Percentiles rank a stretch among this genome's conserved stretches.
These are phyloP conservation scores for Pyrenophora tritici-repentis DNA, from an alignment of 2,329 filamentous ascomycete genomes.

Conservation along the genomic window DNA sequence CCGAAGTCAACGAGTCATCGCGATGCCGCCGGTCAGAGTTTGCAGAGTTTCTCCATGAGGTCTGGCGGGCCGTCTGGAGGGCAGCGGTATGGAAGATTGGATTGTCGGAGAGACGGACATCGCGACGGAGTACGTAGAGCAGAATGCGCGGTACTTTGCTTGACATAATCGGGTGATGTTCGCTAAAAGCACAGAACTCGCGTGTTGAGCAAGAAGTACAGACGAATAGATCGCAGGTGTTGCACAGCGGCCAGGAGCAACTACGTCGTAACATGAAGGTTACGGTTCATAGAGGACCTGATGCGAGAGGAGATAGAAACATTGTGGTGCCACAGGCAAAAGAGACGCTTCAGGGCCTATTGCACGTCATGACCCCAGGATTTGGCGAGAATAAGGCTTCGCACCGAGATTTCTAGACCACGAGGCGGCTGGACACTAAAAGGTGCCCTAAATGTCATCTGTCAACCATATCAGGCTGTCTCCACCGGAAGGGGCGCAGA, in stretches of 20 bases:
- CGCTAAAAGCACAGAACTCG: slow-evolving; percentile 16
- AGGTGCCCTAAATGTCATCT: slow-evolving; percentile 30
- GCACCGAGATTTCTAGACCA: slow-evolving; percentile 29
- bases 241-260: slow-evolving; percentile 38
- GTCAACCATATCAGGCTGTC: slow-evolving; percentile 30
- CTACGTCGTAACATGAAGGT: slow-evolving; percentile 42
- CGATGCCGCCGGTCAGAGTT: slow-evolving; percentile 43
- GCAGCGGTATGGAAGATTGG: slow-evolving; percentile 67
- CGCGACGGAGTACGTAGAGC: slow-evolving; percentile 73
- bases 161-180: slow-evolving; percentile 27
- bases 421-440: slow-evolving; percentile 28
- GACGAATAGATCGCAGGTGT: slow-evolving; percentile 30
- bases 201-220: slow-evolving; percentile 32
- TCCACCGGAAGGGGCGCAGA: slow-evolving; percentile 24
- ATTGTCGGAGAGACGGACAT: slow-evolving; percentile 75
- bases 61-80: slow-evolving; percentile 23
- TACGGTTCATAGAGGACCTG: slow-evolving; percentile 18
- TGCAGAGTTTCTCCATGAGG: slow-evolving; percentile 9
- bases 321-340: slow-evolving; percentile 26
- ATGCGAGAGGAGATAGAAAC: slow-evolving; percentile 18
- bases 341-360: slow-evolving; percentile 17
- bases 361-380: slow-evolving; percentile 30
- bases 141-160: slow-evolving; percentile 54
- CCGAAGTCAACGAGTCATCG: slow-evolving; percentile 35
- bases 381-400: slow-evolving; percentile 22